These are phyloP conservation scores for Cercospora nicotianae DNA, from an alignment of 2,329 filamentous ascomycete genomes.

Conservation along the genomic window DNA sequence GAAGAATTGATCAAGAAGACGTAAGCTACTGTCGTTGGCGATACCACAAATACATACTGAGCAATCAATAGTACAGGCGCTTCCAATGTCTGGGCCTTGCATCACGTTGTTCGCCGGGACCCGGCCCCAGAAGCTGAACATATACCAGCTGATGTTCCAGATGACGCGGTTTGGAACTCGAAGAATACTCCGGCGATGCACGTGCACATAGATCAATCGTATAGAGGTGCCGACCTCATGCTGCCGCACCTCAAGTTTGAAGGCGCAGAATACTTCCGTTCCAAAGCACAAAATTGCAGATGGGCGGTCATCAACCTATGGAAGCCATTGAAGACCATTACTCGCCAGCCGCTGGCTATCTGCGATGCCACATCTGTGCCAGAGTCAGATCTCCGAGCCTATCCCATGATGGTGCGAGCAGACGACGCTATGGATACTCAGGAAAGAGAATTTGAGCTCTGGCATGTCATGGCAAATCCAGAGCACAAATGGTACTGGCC, in stretches of 20 bases:
- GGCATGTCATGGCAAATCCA: slow-evolving; percentile 12
- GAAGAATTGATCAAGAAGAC: slow-evolving; percentile 12
- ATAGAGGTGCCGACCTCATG: slow-evolving; percentile 8
- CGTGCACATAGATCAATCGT: slow-evolving; percentile 13
- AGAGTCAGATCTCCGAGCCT: slow-evolving; percentile 12
- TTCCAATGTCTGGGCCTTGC: slow-evolving; percentile 3
- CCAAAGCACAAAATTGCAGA: slow-evolving; percentile 10
- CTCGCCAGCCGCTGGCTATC: slow-evolving; percentile 19
- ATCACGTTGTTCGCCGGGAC: slow-evolving; percentile 8
- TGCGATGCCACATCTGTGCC: slow-evolving; percentile 16
- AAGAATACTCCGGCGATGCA: neutral
- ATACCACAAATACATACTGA: neutral
- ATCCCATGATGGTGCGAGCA: neutral
- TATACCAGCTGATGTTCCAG: slow-evolving; percentile 4
- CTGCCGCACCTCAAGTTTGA: neutral
- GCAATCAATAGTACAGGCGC: slow-evolving; percentile 5
- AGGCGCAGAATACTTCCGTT: neutral
- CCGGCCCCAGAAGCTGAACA: neutral
- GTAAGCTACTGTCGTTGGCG: neutral
- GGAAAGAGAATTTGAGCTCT: slow-evolving; percentile 7
- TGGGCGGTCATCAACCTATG: slow-evolving; percentile 25
- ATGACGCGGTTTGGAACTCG: neutral
- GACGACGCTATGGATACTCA: neutral
- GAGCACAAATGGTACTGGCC: slow-evolving; percentile 23
- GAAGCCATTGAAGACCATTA: slow-evolving; percentile 22